Base-by-base conservation (phyloP, 1,139 yeast species). In the Torulaspora pretoriensis region DNA sequence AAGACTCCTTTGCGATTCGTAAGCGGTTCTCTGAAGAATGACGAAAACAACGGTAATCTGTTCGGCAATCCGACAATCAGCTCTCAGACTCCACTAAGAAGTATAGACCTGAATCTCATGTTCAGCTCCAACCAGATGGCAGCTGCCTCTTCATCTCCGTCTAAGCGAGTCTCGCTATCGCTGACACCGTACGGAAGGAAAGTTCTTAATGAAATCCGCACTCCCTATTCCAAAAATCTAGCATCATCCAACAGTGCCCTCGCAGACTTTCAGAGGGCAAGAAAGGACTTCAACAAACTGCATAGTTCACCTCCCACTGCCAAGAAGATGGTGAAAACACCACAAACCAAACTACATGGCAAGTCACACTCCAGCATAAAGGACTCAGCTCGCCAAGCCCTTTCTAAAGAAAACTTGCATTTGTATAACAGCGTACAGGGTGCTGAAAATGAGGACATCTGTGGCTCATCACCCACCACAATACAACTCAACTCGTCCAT, bases 401-500 rank as follows among this genome's bases (percentile, higher is more conserved):
- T 41, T 35, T 12, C 41, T 8, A 43, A 35, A 14, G 33, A 35
- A 12, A 31, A 26, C 12, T 22, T 39, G 19, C 30, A 35, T 16
- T 19, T 31, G 8, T 34, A 29, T 10, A 27, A 12, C 9, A 30
- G 31, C 16, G 14, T 38, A 2, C 40, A 24, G n/a, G 46, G 40
- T 27, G 34, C 25, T 7, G 55, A 49, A 10, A 38, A 45, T 13
- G 43, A 38, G 8, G 54, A 53, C 31, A 47, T 54, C 2, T 61
- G 56, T 45, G 65, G 65, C 4, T 63, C 67, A 10, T 63, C 67
- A 2, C 67, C 67, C 9, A 63, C 67, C 2, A 63, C 67, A 8
- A 61, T 63, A 33, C 67, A 61, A 47, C 51, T 63, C 25, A 57
- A 62, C 45, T 63, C 66, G 2, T 61, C 65, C 1, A 63, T 59